Conservation (phyloP, 169 alveolate genomes). For the Plasmodium knowlesi region DNA sequence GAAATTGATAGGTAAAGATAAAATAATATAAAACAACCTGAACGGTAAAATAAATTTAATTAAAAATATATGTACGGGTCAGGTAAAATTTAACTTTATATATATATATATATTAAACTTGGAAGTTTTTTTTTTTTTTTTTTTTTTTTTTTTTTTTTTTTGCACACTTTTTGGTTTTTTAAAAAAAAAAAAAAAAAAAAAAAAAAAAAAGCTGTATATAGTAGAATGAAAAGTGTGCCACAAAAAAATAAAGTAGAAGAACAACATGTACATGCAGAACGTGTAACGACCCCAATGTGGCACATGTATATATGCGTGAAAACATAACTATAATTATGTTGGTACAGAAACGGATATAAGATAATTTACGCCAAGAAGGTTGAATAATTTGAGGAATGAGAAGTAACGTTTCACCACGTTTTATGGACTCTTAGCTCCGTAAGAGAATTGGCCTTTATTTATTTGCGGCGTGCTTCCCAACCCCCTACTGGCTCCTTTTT, state of each 20-base stretch:
- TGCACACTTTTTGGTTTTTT: not conserved
- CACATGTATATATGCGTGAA: slow-evolving; percentile 1
- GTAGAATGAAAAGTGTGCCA: not conserved
- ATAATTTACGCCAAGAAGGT: not conserved
- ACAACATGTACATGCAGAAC: not conserved
- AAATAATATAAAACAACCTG: not conserved
- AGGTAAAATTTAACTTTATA: slow-evolving; percentile 21
- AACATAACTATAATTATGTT: not conserved
- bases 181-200: slow-evolving; percentile 43
- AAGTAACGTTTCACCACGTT: not conserved
- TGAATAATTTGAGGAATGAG: not conserved
- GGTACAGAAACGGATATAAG: not conserved
- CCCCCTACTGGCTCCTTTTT: not conserved
- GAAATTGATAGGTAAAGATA: slow-evolving; percentile 1
- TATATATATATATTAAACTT: not conserved
- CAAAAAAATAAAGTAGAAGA: slow-evolving; percentile 16
- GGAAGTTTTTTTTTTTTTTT: not conserved
- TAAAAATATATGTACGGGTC: slow-evolving; percentile 16
- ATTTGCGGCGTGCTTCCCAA: slow-evolving; percentile 3
- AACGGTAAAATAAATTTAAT: slow-evolving; percentile 1
- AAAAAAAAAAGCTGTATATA: slow-evolving; percentile 22
- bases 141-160: no score
- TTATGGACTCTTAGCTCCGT: not conserved
- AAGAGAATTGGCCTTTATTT: not conserved
- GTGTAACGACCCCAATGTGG: not conserved